Percentiles rank a stretch among this genome's conserved stretches.
These are phyloP conservation scores for Phytophthora sansomeana DNA, from an alignment of 352 stramenopile genomes.

Conservation along the genomic window DNA sequence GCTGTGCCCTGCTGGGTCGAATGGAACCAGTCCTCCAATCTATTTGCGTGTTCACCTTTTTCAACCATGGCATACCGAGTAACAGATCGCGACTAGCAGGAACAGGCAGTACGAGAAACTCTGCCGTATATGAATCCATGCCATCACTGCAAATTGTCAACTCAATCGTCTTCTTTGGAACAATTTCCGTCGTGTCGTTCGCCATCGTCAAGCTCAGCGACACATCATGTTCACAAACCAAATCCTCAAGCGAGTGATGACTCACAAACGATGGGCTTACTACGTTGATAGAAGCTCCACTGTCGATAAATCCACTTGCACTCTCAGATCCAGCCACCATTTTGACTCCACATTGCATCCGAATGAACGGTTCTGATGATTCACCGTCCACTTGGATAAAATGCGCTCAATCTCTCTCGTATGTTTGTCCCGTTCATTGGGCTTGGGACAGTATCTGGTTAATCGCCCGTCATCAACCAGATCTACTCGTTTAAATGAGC, in stretches of 20 bases:
- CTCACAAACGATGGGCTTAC: constrained; percentile 7
- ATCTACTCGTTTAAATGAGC: constrained; percentile 12
- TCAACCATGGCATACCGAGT: constrained; percentile 13
- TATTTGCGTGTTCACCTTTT: not conserved
- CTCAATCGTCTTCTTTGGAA: constrained; percentile 6
- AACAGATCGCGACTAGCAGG: constrained; percentile 1
- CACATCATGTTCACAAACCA: not conserved
- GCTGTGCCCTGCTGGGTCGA: not conserved
- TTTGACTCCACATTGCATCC: constrained; percentile 8
- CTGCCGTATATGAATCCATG: not conserved
- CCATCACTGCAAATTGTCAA: not conserved
- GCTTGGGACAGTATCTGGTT: constrained; percentile 4
- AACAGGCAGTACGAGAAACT: constrained; percentile 10
- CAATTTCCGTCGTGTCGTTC: not conserved
- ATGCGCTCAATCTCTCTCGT: not conserved
- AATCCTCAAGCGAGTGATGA: not conserved
- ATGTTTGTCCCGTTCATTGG: constrained; percentile 14
- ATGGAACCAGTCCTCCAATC: not conserved
- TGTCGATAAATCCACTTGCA: constrained; percentile 17
- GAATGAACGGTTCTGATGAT: constrained; percentile 1
- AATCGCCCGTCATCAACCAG: constrained; percentile 2
- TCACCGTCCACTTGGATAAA: constrained; percentile 2
- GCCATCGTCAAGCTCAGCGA: constrained; percentile 6
- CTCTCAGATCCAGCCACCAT: not conserved
- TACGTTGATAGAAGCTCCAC: constrained; percentile 14